Evolutionary conservation across 805 yeast genomes (phyloP), one percentile per base, ranked within the genome.

Genomic region (Ogataea henricii): DNA sequence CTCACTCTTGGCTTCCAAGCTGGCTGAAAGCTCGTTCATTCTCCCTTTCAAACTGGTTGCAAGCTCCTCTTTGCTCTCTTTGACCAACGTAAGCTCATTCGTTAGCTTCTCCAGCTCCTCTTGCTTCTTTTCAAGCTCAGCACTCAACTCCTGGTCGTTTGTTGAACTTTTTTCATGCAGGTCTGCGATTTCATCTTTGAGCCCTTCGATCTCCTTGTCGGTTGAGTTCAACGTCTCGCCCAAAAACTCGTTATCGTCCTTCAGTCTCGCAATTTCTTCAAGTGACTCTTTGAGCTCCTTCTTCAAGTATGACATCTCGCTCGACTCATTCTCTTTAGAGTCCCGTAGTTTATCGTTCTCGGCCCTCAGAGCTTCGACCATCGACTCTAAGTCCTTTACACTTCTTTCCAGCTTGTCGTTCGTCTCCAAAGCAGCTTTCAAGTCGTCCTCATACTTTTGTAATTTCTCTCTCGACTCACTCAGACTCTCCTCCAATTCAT

Each of bases 1-100:
- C 44, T 42, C 53, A 30, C 50, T 51, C 45, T 55, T 53, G 25
- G 50, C 34, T 13, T 54, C 49, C 36, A 56, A 27, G n/a, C n/a
- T 34, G 3, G 41, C 40, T 7, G 33, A 39, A 23, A 53, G 29
- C 26, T 55, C 53, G 14, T 13, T 37, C 9, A 53, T 39, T 26
- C 46, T 46, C 7, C 33, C 30, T 12, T 55, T 53, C n/a, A 48
- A 38, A 21, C 35, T 32, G 16, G 23, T 9, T 1, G 25, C 12
- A 4, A 46, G 17, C 17, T 49, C 40, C 10, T 47, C 18, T 6
- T 27, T 23, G n/a, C 41, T 14, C 7, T 40, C 37, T 22, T 45
- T 46, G 27, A 52, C 22, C 8, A 29, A 36, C 6, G 27, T 5
- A 13, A 52, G 13, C 23, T 57, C 56, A 10, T 45, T 34, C 4